Base-by-base conservation (phyloP, 2,329 filamentous ascomycete species). In the Fusarium sp. region DNA sequence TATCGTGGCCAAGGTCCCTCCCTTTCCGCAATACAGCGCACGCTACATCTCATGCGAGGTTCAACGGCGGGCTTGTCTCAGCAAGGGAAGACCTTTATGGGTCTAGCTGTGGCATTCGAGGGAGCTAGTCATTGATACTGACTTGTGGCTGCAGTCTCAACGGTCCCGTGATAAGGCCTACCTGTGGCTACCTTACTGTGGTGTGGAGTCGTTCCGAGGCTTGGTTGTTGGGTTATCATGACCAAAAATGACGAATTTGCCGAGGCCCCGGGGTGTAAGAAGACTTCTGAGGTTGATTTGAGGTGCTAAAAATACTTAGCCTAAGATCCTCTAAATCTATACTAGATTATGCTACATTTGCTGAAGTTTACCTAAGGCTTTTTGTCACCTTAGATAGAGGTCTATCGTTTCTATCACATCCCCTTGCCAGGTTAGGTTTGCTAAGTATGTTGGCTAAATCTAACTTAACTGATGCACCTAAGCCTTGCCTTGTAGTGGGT, bases 111-210 rank as follows among this genome's bases (percentile, higher is more conserved):
- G 13, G n/a, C 32, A 71, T 28, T 24, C n/a, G 48, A 62, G 15
- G 51, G 42, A 38, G 50, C 50, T 52, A 36, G 50, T 36, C 32
- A 28, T 34, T 30, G 44, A 56, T 41, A 51, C 30, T 26, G 52
- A 47, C 58, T 51, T 68, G 62, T 52, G 54, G 54, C 47, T 28
- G 44, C 50, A 38, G 41, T 52, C 62, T 66, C 28, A 55, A 28
- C 47, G 60, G 52, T 77, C 76, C 76, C 76, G 76, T 78, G 76
- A 78, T 78, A 51, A 54, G 65, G 38, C 30, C 32, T 38, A 39
- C 47, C 73, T 78, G 76, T 78, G 76, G 74, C 69, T 66, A 67
- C 55, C 28, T 30, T 30, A 30, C 28, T 26, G 42, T 26, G 42
- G 24, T 57, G 68, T 67, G 70, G 70, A 61, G 55, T 48, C 52